Base-by-base conservation (phyloP, 305 asterid genomes). In the Fraxinus sp. region DNA sequence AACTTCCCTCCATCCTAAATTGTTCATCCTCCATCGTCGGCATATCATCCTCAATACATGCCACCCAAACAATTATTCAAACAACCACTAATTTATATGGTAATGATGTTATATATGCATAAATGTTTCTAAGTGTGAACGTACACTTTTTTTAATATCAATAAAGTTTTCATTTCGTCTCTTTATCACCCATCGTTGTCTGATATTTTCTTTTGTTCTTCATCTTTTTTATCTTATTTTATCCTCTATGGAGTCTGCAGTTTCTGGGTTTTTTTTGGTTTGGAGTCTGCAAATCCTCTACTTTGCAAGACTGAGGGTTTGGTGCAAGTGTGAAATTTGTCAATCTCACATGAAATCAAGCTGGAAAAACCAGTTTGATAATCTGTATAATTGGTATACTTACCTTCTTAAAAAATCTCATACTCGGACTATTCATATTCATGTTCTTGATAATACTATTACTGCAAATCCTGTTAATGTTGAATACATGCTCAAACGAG, bases 361-460 rank as follows among this genome's bases (percentile, higher is more conserved):
- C 66, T 87, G 89, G 89, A 77, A 83, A 2, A 4, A 3, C 5
- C 79, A 85, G 70, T 87, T 84, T 46, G 66, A 75, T 52, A 87
- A 82, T 78, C 78, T 87, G 7, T 87, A 83, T 16, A 88, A 87
- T 66, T 87, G 89, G 89, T 85, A 84, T 32, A 32, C 89, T 36
- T 79, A 87, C 78, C 85, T 87, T 3, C 86, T 87, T 3, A 80
- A 77, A 7, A 85, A 82, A 10, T 76, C 83, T 14, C 35, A 86
- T 20, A 79, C 88, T 7, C 83, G 81, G 22, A 82, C 88, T 0
- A 82, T 87, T 33, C 86, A 87, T 64, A 72, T 87, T 62, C 89
- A 87, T 32, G 83, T 82, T 46, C 86, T 87, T n/a, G 81, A 79
- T 16, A 87, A 87, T 3, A 20, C 83, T 0, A 80, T 87, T 75